A percentile compares a stretch with the other conserved stretches of the same genome.
Conservation (phyloP, 345 rosid genomes). For the Angophora floribunda region DNA sequence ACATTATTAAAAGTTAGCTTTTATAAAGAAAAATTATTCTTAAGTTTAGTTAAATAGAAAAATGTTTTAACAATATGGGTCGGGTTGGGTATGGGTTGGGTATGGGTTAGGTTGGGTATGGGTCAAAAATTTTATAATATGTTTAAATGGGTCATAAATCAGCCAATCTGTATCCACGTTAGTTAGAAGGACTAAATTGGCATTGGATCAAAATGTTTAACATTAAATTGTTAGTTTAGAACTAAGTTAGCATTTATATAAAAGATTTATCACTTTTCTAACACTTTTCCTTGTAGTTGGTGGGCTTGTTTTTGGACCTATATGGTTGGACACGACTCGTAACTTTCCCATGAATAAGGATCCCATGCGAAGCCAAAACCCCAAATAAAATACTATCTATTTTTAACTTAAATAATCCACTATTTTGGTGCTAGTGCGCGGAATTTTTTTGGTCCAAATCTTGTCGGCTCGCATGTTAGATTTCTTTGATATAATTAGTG, state of each 20-base stretch:
- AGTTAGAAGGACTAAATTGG: fast-evolving
- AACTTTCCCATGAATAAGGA: not conserved
- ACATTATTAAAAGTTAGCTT: too few relatives aligned
- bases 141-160: too few relatives aligned
- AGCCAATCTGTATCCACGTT: fast-evolving
- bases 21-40: too few relatives aligned
- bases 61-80: too few relatives aligned
- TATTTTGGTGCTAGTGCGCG: not conserved
- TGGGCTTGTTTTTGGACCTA: not conserved
- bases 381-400: not conserved
- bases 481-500: not conserved
- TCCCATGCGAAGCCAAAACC: not conserved
- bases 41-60: too few relatives aligned
- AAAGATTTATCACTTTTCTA: fast-evolving
- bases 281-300: fast-evolving
- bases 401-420: not conserved
- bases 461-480: not conserved
- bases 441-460: not conserved
- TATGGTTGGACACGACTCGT: not conserved
- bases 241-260: too few relatives aligned
- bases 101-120: too few relatives aligned
- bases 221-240: too few relatives aligned
- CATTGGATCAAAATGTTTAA: fast-evolving
- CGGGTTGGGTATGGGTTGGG: too few relatives aligned
- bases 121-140: too few relatives aligned